These are phyloP conservation scores for Peltaster fructicola DNA, from an alignment of 2,329 filamentous ascomycete genomes.

Conservation along the genomic window DNA sequence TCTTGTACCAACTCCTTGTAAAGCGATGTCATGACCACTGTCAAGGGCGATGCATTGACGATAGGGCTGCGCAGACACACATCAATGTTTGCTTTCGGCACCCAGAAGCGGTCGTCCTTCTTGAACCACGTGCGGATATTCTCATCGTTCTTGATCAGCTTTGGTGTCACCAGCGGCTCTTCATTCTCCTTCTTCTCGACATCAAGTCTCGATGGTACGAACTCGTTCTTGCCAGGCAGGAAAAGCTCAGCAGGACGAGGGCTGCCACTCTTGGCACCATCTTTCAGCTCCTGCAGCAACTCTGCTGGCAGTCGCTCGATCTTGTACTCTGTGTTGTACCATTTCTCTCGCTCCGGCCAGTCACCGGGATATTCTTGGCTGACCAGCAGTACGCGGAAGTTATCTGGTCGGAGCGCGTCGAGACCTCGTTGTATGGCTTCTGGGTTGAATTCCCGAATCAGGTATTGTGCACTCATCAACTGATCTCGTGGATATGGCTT, in stretches of 20 bases:
- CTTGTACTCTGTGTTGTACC: constrained; percentile 94
- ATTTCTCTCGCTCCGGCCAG: constrained; percentile 82
- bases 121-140: constrained; percentile 83
- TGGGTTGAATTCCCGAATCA: constrained; percentile 65
- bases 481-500: constrained; percentile 71
- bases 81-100: constrained; percentile 78
- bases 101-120: constrained; percentile 97
- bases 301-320: constrained; percentile 61
- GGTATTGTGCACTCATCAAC: constrained; percentile 63
- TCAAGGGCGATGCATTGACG: constrained; percentile 61
- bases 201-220: constrained; percentile 81
- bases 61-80: constrained; percentile 66
- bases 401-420: constrained; percentile 62
- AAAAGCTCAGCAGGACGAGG: constrained; percentile 55
- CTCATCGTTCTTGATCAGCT: constrained; percentile 69
- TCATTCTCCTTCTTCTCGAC: constrained; percentile 88
- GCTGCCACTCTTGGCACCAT: constrained; percentile 37
- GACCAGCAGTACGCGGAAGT: constrained; percentile 69
- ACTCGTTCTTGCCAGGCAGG: constrained; percentile 84
- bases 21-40: constrained; percentile 57
- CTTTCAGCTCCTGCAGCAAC: constrained; percentile 52
- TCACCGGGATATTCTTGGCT: constrained; percentile 68
- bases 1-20: constrained; percentile 79
- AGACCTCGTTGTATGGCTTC: constrained; percentile 59
- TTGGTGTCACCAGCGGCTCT: constrained; percentile 54